Evolutionary conservation across 2,329 filamentous ascomycete species (phyloP), one percentile per base, ranked within the genome.

Genomic region (Fusarium oligoseptatum): DNA sequence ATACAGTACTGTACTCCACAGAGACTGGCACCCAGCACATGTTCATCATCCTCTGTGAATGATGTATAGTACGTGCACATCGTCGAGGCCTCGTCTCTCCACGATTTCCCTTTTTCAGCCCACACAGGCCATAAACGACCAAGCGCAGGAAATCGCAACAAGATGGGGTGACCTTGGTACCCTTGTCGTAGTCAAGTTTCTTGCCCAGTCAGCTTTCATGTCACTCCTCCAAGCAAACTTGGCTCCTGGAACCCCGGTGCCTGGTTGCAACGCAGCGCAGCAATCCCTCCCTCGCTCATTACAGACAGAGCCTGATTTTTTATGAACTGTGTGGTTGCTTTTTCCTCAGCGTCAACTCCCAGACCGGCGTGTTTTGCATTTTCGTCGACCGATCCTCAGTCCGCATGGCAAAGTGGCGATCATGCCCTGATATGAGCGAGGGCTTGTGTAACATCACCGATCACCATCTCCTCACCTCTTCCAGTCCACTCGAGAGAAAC

Each of bases 201-300:
- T 73, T 52, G 60, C 57, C 65, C 76, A 77, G 75, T 75, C 76
- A 77, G 73, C 74, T 77, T 67, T 72, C 68, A 72, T 66, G 37
- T 64, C 67, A 62, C 62, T 68, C 61, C 39, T 62, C 73, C 72
- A 75, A 76, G 60, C 72, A 68, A 76, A 69, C 75, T 75, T 74
- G 76, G 64, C 69, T 68, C 75, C 75, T 73, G 65, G 72, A 71
- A 68, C 48, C 61, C 66, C 64, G 41, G 32, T 34, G 22, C 66
- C 39, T 43, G 65, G 64, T 43, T 67, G 66, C 55, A 55, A 48
- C 50, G 32, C 62, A 68, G 36, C 15, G 32, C 62, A 66, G 48
- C 20, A 55, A 57, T 60, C 37, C 24, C 48, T 60, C 29, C 24
- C 48, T 52, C 48, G 6, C 48, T 52, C 48, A 29, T 29, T 29